Conservation (phyloP, 129 eudicot species). For the Arctium minus region DNA sequence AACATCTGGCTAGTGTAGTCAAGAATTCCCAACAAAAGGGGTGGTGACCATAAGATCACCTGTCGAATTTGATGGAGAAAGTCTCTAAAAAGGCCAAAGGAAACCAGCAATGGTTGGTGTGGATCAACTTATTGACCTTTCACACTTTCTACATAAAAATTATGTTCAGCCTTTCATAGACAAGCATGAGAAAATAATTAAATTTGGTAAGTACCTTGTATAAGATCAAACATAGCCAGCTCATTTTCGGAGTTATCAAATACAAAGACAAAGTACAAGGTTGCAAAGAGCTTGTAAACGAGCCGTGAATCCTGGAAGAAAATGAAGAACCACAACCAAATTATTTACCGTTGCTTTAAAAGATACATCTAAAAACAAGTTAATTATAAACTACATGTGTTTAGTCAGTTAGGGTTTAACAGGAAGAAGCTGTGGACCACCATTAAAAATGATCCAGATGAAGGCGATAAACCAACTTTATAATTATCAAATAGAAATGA, state of each 20-base stretch:
- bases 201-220: slow-evolving; percentile 51
- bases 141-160: not conserved
- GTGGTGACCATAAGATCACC: too few relatives aligned
- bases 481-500: not conserved
- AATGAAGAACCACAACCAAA: not conserved
- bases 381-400: not conserved
- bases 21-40: too few relatives aligned
- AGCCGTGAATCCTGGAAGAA: slow-evolving; percentile 55
- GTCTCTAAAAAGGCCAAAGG: too few relatives aligned
- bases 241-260: slow-evolving; percentile 79
- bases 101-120: not conserved
- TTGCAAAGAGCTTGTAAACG: slow-evolving; percentile 74
- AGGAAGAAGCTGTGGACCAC: not conserved
- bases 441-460: not conserved
- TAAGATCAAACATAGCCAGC: slow-evolving; percentile 81
- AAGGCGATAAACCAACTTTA: not conserved
- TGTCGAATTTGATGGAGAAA: too few relatives aligned
- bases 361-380: not conserved
- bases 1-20: too few relatives aligned
- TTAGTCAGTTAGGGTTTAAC: not conserved
- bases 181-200: not conserved
- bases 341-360: not conserved
- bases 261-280: slow-evolving; percentile 63
- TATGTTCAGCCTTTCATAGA: not conserved
- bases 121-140: not conserved